Evolutionary conservation across 2,329 filamentous ascomycete genomes (phyloP).

Genomic region (Colletotrichum agaves): DNA sequence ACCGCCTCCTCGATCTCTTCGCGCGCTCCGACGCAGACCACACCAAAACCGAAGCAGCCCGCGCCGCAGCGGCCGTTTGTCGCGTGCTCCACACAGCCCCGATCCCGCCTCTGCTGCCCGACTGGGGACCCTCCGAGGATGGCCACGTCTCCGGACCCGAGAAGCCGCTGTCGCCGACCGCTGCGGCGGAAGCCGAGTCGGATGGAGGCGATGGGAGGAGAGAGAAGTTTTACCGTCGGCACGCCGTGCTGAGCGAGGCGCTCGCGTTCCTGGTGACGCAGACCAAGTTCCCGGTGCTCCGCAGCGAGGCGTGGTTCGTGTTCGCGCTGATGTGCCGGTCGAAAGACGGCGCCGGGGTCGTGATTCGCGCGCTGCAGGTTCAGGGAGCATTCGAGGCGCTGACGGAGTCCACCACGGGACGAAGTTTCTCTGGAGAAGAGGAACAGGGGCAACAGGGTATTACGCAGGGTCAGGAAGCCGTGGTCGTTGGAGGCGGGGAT

Average conservation of each 20-base stretch:
- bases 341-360: conserved; percentile 58
- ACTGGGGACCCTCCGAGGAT: conserved; percentile 48
- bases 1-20: conserved; percentile 52
- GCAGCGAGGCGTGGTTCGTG: conserved; percentile 71
- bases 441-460: neutral
- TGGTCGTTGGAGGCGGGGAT: neutral
- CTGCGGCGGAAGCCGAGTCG: conserved; percentile 18
- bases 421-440: conserved; percentile 42
- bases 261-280: conserved; percentile 66
- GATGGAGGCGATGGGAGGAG: conserved; percentile 40
- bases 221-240: conserved; percentile 57
- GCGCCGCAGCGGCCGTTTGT: conserved; percentile 63
- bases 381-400: conserved; percentile 56
- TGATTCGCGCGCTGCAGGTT: conserved; percentile 55
- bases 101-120: conserved; percentile 45
- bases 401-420: conserved; percentile 60
- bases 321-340: conserved; percentile 69
- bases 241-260: conserved; percentile 53
- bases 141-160: conserved; percentile 39
- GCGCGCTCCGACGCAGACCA: conserved; percentile 56
- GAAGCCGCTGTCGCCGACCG: conserved; percentile 25
- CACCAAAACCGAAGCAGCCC: conserved; percentile 68
- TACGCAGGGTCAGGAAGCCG: neutral
- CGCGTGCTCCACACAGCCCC: conserved; percentile 62
- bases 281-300: conserved; percentile 66